Conservation (phyloP, 2,329 filamentous ascomycete species). For the Exserohilum rostratum region DNA sequence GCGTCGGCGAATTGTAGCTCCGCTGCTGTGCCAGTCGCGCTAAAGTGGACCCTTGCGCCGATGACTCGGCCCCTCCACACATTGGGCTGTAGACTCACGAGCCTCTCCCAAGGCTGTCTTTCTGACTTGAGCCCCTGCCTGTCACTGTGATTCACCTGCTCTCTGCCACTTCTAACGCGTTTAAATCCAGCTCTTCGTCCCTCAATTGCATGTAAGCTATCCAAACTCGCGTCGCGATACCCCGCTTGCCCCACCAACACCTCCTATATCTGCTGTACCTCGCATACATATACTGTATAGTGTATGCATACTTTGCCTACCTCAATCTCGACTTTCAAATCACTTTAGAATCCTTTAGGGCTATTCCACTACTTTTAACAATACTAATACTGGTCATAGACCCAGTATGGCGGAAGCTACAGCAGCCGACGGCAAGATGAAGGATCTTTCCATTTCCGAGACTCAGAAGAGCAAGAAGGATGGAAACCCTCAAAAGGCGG, state of each 20-base stretch:
- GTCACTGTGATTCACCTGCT: conserved; percentile 14
- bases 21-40: conserved; percentile 19
- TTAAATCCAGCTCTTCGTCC: neutral
- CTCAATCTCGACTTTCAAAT: neutral
- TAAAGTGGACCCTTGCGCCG: conserved; percentile 26
- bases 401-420: conserved; percentile 42
- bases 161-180: neutral
- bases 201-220: conserved; percentile 10
- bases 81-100: conserved; percentile 31
- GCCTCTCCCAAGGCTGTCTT: conserved; percentile 26
- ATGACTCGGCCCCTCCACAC: conserved; percentile 41
- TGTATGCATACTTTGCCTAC: neutral
- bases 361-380: neutral
- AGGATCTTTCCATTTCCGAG: conserved; percentile 51
- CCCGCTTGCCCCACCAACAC: conserved; percentile 43
- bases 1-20: conserved; percentile 33
- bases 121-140: conserved; percentile 6
- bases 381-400: conserved; percentile 13
- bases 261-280: neutral
- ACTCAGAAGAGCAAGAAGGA: conserved; percentile 47
- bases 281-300: neutral
- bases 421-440: conserved; percentile 53
- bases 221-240: conserved; percentile 18
- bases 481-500: conserved; percentile 37
- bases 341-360: neutral